These are phyloP conservation scores for Trebouxia gelatinosa DNA, from an alignment of 163 green algal genomes.

Conservation along the genomic window DNA sequence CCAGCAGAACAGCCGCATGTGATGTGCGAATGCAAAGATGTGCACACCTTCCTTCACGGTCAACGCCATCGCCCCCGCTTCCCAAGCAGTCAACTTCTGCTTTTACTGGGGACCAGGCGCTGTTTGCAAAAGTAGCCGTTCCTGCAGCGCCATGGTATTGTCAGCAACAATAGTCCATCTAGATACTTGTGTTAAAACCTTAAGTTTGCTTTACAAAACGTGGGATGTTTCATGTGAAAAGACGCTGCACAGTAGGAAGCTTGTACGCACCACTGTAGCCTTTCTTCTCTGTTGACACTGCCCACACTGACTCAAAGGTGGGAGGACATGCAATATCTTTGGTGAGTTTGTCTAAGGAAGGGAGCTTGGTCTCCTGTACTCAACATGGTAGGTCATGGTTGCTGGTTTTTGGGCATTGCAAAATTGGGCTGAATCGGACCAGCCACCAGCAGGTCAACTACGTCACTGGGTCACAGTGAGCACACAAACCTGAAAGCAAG, in stretches of 20 bases:
- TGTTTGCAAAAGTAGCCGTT: conserved; percentile 54
- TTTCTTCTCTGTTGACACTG: conserved; percentile 49
- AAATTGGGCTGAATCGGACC: too few species aligned
- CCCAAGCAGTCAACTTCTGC: conserved; percentile 54
- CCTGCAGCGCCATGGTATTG: too few species aligned
- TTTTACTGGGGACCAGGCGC: conserved; percentile 37
- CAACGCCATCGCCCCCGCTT: conserved; percentile 35
- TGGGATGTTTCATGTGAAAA: not conserved
- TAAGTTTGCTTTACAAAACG: not conserved
- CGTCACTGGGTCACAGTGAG: too few species aligned
- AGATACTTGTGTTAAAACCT: not conserved
- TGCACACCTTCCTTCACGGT: conserved; percentile 54
- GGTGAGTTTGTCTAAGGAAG: conserved; percentile 55
- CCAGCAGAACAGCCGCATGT: not conserved
- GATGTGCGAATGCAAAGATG: not conserved
- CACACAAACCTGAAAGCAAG: conserved; percentile 51
- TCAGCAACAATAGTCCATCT: not conserved
- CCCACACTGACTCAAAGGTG: conserved; percentile 62
- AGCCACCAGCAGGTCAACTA: too few species aligned
- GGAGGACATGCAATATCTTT: conserved; percentile 64
- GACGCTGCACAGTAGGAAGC: not conserved
- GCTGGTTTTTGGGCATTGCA: too few species aligned
- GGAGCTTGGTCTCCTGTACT: conserved; percentile 70
- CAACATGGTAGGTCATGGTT: not conserved
- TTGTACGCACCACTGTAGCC: conserved; percentile 55